Evolutionary conservation across 225 moss, liverwort and hornwort genomes (phyloP), one percentile per base, ranked within the genome.

Genomic region (Ulota crispa): DNA sequence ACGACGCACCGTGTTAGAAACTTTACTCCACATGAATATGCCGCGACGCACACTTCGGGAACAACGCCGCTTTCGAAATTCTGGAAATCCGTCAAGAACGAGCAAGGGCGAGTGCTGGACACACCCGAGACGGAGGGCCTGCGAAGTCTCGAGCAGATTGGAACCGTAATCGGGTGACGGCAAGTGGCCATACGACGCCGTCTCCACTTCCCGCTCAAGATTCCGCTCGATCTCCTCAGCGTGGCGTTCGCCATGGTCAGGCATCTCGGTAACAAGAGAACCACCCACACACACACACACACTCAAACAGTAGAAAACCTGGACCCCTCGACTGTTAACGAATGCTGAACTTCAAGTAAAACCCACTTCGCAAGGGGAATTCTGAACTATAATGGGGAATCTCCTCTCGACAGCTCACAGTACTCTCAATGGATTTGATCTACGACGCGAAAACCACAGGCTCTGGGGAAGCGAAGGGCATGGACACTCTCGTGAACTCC

Each of bases 191-290:
- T 5, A 70, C 36, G 80, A 26, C 19, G 62, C 72, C n/a, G 20
- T 41, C 84, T 78, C 72, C 64, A 81, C 45, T 13, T 50, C 21
- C 67, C 37, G 73, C 83, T 73, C 64, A 65, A 86, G 66, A 21
- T 31, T 20, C 41, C 74, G 70, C 64, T 43, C 65, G 21, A 81
- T 47, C 59, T 84, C 81, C 64, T 52, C 78, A 0, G 23, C 62
- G 18, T 8, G 43, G 23, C 84, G 47, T 78, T 30, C 64, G 52
- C 81, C 87, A 31, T n/a, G 45, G 45, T 87, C 87, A 30, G 87
- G 87, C 87, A 87, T 87, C 31, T 16, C 10, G 37, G 0, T 30
- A 19, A 2, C 1, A 65, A 41, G 5, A 5, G 0, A 8, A 41
- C 7, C 63, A 28, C 21, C 4, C 12, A 2, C 30, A 11, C 74